Base-by-base conservation (phyloP, 352 stramenopile species). In the Phytophthora rubi region DNA sequence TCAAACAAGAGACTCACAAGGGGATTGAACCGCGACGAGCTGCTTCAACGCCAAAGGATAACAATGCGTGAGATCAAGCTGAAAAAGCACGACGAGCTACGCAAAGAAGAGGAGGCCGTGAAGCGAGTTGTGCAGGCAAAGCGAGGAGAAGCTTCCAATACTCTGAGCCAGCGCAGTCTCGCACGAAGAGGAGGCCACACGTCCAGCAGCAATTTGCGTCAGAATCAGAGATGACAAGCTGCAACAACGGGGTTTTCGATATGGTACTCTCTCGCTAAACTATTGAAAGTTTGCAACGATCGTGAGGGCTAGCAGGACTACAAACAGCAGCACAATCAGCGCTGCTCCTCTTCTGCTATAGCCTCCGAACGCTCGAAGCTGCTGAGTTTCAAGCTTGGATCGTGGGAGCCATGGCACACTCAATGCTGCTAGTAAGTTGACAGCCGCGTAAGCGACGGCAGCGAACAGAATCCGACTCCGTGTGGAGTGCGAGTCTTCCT, bases 81-180 rank as follows among this genome's bases (percentile, higher is more conserved):
- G 12, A 83, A 85, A 56, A 89, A 89, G 48, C 71, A 83, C 18
- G 70, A 86, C 8, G 79, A 83, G 32, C 3, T 80, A 1, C 73
- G 77, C 6, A 79, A 80, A 32, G 68, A 84, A 49, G 70, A 86
- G n/a, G 67, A 74, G 15, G 64, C 52, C 4, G 56, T 67, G 15
- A 55, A 76, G 47, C 73, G 79, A 1, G 51, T 86, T n/a, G 30
- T 55, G 0, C 54, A 78, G 2, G 71, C 70, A 15, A 79, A 76
- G 23, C 64, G 73, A 28, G 1, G 58, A 86, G 60, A 89, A 53
- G 76, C 73, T 49, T 58, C 80, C 39, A 85, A 73, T 23, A 66
- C 70, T 23, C 80, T 84, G 58, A 87, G 76, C 9, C 78, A 85
- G 60, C 65, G 74, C 32, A 59, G 72, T 18, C 54, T 76, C 55